Conservation (phyloP, 345 rosid species). For the Dipteronia sinensis region DNA sequence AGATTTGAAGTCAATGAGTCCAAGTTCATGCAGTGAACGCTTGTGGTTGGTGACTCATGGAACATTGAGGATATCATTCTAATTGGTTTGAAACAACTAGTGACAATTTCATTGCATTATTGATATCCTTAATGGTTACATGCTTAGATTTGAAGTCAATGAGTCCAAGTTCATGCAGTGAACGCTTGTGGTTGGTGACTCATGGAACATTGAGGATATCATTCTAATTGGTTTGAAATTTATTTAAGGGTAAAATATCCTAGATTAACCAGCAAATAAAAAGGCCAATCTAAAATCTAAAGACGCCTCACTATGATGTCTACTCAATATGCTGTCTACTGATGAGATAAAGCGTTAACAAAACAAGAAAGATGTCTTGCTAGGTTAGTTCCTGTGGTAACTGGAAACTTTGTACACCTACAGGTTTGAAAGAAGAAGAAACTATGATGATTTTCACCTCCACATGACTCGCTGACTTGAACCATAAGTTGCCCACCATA, state of each 20-base stretch:
- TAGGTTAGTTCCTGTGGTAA: not conserved
- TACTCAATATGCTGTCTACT: not conserved
- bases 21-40: not conserved
- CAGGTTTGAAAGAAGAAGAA: constrained; percentile 7
- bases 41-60: not conserved
- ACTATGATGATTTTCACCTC: constrained; percentile 52
- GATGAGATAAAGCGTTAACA: not conserved
- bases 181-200: not conserved
- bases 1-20: not conserved
- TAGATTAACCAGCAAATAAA: constrained; percentile 6
- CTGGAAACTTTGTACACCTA: not conserved
- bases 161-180: not conserved
- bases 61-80: not conserved
- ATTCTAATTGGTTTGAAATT: not conserved
- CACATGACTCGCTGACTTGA: constrained; percentile 94
- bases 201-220: not conserved
- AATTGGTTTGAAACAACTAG: constrained; percentile 4
- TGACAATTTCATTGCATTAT: not conserved
- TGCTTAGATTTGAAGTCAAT: not conserved
- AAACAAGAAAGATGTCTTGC: not conserved
- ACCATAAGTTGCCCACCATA: constrained; percentile 99
- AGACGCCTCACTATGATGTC: not conserved
- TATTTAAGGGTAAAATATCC: constrained; percentile 5
- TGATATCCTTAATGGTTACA: not conserved
- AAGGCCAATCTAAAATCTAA: not conserved